phyloP scores from a whole-genome alignment of 371 early-diverging fungal species.

The Syncephalis plumigaleata region DNA sequence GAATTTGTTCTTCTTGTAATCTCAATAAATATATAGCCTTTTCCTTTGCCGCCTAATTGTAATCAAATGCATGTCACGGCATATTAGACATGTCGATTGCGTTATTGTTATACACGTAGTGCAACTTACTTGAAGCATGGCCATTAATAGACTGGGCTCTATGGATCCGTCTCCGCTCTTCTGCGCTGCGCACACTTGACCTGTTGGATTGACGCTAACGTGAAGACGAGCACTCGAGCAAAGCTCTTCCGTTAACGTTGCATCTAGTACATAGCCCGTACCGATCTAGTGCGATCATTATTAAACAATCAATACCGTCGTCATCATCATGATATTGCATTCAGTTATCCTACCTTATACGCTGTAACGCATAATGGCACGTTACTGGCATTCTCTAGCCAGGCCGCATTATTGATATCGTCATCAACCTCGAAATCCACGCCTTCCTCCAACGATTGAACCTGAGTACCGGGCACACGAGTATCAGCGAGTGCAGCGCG shows the following conservation, averaged over 20 bases:
- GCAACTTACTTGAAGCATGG: constrained; percentile 47
- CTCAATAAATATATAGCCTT: too few species aligned
- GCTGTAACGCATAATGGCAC: constrained; percentile 70
- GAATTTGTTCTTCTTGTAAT: too few species aligned
- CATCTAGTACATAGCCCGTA: constrained; percentile 64
- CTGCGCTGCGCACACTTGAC: constrained; percentile 65
- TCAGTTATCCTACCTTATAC: constrained; percentile 58
- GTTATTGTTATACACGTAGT: too few species aligned
- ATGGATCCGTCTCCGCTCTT: constrained; percentile 60
- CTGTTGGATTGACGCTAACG: constrained; percentile 62
- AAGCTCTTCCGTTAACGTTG: constrained; percentile 70
- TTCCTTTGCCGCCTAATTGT: too few species aligned
- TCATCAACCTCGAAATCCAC: constrained; percentile 80
- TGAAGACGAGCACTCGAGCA: constrained; percentile 62
- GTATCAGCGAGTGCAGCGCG: constrained; percentile 77
- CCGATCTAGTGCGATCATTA: constrained; percentile 74
- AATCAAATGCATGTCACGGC: too few species aligned
- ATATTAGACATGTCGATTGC: too few species aligned
- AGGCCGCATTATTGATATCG: constrained; percentile 64
- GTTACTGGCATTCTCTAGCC: constrained; percentile 51
- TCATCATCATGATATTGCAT: too few species aligned
- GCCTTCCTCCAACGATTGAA: constrained; percentile 50
- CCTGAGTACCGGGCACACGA: constrained; percentile 59
- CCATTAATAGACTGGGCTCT: constrained; percentile 53
- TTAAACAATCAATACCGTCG: too few species aligned